These are phyloP conservation scores for Ceratobasidium sp. DNA, from an alignment of 1,284 basidiomycete species.

Conservation along the genomic window DNA sequence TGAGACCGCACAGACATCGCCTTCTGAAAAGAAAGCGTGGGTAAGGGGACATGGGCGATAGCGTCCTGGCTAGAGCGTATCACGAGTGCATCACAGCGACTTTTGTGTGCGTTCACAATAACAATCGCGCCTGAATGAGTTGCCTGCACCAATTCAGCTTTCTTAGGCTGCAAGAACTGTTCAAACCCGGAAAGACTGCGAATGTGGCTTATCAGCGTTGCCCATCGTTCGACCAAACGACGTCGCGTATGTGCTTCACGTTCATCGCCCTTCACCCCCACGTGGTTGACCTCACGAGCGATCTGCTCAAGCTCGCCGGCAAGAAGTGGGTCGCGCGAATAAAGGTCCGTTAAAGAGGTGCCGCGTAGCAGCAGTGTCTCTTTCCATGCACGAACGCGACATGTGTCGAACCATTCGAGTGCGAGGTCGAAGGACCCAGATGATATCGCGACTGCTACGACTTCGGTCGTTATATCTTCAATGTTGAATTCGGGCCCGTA, in stretches of 20 bases:
- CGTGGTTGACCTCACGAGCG: conserved; percentile 41
- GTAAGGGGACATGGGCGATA: conserved; percentile 7
- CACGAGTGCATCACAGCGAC: conserved; percentile 38
- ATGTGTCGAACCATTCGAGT: conserved; percentile 52
- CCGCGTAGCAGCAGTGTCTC: conserved; percentile 53
- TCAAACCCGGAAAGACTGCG: conserved; percentile 22
- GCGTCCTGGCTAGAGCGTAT: not conserved
- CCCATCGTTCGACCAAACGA: not conserved
- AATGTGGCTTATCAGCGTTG: not conserved
- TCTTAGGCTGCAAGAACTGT: conserved; percentile 4
- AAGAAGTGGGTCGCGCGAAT: not conserved
- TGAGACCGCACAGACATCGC: not conserved
- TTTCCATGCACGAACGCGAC: conserved; percentile 53
- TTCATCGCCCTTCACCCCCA: not conserved
- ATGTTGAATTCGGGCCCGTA: not conserved
- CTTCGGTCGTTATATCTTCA: conserved; percentile 13
- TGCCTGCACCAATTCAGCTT: not conserved
- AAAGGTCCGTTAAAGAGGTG: conserved; percentile 53
- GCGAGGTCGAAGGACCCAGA: conserved; percentile 44
- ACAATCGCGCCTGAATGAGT: conserved; percentile 5
- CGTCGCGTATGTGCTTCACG: not conserved
- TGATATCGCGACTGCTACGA: conserved; percentile 12
- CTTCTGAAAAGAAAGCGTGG: not conserved
- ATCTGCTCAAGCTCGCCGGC: conserved; percentile 10
- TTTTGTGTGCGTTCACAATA: conserved; percentile 20